phyloP scores from a whole-genome alignment of 345 rosid genomes.

The Hypericum perforatum region DNA sequence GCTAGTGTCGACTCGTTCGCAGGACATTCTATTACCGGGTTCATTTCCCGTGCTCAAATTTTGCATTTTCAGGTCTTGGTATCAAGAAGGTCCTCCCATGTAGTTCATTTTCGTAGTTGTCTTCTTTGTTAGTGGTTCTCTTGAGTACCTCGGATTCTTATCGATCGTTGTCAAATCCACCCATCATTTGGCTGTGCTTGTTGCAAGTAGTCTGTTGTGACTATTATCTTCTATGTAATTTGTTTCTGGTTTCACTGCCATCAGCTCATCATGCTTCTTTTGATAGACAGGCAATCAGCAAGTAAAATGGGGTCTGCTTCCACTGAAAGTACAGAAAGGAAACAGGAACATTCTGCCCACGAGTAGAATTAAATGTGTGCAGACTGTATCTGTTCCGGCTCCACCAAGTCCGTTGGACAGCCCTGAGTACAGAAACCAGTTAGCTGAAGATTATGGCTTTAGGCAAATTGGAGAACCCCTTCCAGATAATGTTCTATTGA shows the following conservation, averaged over 20 bases:
- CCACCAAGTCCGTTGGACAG: constrained; percentile 45
- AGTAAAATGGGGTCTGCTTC: constrained; percentile 35
- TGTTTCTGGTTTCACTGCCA: constrained; percentile 1
- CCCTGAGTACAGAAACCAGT: constrained; percentile 48
- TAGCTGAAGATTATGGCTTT: constrained; percentile 77
- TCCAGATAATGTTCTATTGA: constrained; percentile 65
- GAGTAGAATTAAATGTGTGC: constrained; percentile 30
- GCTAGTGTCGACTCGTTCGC: no score
- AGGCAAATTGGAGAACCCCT: constrained; percentile 78
- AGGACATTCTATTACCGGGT: no score
- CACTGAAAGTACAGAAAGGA: constrained; percentile 28
- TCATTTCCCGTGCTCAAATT: no score
- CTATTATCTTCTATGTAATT: not conserved
- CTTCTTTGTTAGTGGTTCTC: no score
- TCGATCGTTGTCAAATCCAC: no score
- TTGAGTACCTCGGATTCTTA: no score
- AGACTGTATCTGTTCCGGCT: constrained; percentile 60
- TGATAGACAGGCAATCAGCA: constrained; percentile 40
- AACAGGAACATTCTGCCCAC: constrained; percentile 19
- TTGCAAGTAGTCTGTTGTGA: not conserved
- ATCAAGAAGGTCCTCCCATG: no score
- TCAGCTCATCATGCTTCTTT: constrained; percentile 8
- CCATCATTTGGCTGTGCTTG: not conserved
- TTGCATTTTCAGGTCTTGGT: no score
- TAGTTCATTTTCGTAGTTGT: no score